Conservation (phyloP, 2,329 filamentous ascomycete species). For the Ceratocystis harringtonii region DNA sequence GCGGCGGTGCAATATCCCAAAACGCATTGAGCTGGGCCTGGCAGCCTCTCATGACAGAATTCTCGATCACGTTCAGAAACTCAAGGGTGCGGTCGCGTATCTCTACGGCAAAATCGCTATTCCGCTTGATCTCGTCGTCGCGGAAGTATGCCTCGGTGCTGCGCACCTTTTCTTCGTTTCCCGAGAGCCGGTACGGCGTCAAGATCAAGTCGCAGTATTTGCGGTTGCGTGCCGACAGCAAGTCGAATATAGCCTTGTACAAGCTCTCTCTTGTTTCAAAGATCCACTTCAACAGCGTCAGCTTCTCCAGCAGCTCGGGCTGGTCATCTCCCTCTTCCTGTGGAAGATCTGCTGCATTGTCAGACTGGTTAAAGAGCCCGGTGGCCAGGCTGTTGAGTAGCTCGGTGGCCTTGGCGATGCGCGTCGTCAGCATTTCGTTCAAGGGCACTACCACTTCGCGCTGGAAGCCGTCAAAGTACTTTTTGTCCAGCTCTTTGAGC, state of each 20-base stretch:
- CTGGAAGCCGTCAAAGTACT: slow-evolving; percentile 74
- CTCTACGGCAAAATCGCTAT: slow-evolving; percentile 54
- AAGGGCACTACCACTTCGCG: slow-evolving; percentile 67
- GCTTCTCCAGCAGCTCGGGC: slow-evolving; percentile 82
- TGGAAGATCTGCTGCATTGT: slow-evolving; percentile 57
- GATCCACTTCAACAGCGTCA: slow-evolving; percentile 91
- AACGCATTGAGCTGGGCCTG: slow-evolving; percentile 87
- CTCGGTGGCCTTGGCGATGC: slow-evolving; percentile 56
- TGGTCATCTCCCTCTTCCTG: slow-evolving; percentile 93
- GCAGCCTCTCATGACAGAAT: slow-evolving; percentile 73
- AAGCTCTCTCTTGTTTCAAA: slow-evolving; percentile 86
- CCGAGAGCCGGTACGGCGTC: slow-evolving; percentile 59
- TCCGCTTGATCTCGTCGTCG: slow-evolving; percentile 59
- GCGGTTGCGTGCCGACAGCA: slow-evolving; percentile 72
- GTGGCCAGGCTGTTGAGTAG: slow-evolving; percentile 33
- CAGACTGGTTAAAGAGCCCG: slow-evolving; percentile 28
- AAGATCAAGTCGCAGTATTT: slow-evolving; percentile 75
- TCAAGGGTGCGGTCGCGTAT: slow-evolving; percentile 57
- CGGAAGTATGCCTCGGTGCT: slow-evolving; percentile 71
- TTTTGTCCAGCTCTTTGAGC: slow-evolving; percentile 58
- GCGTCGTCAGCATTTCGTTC: slow-evolving; percentile 61
- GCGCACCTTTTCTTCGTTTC: slow-evolving; percentile 63
- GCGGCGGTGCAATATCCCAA: slow-evolving; percentile 87
- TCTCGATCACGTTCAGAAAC: slow-evolving; percentile 65
- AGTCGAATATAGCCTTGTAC: slow-evolving; percentile 70